These are phyloP conservation scores for Penicillium sp. DNA, from an alignment of 2,329 filamentous ascomycete species.

Conservation along the genomic window DNA sequence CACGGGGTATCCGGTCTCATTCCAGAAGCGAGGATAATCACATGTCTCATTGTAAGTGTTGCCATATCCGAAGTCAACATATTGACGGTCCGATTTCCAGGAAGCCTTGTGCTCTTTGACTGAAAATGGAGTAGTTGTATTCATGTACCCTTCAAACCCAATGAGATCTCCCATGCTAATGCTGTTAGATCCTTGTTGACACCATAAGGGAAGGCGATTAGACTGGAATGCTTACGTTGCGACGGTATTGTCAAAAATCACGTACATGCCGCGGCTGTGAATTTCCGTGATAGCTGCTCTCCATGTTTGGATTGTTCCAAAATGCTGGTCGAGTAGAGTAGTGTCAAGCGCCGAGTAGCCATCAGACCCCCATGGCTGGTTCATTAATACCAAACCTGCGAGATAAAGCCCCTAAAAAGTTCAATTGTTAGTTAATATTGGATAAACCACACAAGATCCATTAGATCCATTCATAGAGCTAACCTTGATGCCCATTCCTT, in stretches of 20 bases:
- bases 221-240: slow-evolving; percentile 49
- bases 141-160: slow-evolving; percentile 60
- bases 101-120: slow-evolving; percentile 55
- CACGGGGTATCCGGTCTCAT: slow-evolving; percentile 55
- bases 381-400: slow-evolving; percentile 63
- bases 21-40: slow-evolving; percentile 61
- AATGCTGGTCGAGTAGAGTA: slow-evolving; percentile 62
- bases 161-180: slow-evolving; percentile 57
- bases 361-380: slow-evolving; percentile 62
- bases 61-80: slow-evolving; percentile 57
- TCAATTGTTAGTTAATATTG: background rate
- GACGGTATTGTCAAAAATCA: slow-evolving; percentile 64
- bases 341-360: slow-evolving; percentile 60
- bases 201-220: background rate
- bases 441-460: no score
- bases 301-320: slow-evolving; percentile 59
- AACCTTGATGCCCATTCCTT: slow-evolving; percentile 63
- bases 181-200: background rate
- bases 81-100: slow-evolving; percentile 56
- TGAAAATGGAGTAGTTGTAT: slow-evolving; percentile 56
- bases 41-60: slow-evolving; percentile 56
- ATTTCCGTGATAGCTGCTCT: slow-evolving; percentile 57
- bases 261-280: slow-evolving; percentile 63
- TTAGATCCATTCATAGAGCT: background rate
- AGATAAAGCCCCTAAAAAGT: slow-evolving; percentile 55